Evolutionary conservation across 768 basidiomycete genomes (phyloP).

Genomic region (Leccinellum rugosiceps): DNA sequence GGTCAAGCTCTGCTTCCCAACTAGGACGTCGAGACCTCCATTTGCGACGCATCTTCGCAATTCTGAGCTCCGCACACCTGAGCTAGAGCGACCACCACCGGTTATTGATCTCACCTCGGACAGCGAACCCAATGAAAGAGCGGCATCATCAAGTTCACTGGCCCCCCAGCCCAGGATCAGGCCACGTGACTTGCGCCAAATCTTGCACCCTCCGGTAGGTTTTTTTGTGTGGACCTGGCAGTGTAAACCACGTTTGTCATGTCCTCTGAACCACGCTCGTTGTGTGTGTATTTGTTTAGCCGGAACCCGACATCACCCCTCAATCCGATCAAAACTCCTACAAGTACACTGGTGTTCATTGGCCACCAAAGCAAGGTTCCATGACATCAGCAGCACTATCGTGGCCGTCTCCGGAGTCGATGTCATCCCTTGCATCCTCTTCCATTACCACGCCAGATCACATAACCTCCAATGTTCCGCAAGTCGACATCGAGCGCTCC

Average conservation of each 20-base stretch:
- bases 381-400: background rate
- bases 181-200: background rate
- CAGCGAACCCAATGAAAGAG: slow-evolving; percentile 1
- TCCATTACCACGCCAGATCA: background rate
- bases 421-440: background rate
- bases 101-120: slow-evolving; percentile 24
- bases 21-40: slow-evolving; percentile 15
- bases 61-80: slow-evolving; percentile 2
- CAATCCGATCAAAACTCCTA: background rate
- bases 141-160: background rate
- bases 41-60: slow-evolving; percentile 17
- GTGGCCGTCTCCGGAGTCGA: background rate
- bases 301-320: background rate
- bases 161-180: background rate
- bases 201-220: slow-evolving; percentile 10
- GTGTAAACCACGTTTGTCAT: background rate
- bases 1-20: slow-evolving; percentile 18
- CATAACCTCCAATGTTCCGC: background rate
- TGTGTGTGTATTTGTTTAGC: slow-evolving; percentile 8
- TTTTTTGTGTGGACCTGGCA: background rate
- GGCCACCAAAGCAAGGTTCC: slow-evolving; percentile 2
- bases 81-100: background rate
- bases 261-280: background rate
- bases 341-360: background rate
- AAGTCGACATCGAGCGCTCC: background rate